Evolutionary conservation across 2,329 filamentous ascomycete genomes (phyloP), one percentile per base, ranked within the genome.

Genomic region (Penicillium paneum): DNA sequence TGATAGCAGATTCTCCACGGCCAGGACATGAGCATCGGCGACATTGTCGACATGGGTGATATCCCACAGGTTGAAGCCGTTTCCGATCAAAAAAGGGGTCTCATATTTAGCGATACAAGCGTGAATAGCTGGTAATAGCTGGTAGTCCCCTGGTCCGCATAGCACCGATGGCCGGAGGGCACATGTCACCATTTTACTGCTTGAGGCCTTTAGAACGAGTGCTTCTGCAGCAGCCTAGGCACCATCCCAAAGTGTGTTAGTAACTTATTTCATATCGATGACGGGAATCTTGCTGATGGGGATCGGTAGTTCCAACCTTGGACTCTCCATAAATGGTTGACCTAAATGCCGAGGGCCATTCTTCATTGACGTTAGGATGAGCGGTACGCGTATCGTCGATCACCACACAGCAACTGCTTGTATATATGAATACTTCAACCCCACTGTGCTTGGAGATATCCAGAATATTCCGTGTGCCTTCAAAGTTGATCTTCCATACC

Each of bases 331-430:
- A 78, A 39, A 76, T 74, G 35, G 73, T 68, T 11, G 72, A 76
- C 36, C 55, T 65, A 32, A 54, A 55, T n/a, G 72, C 67, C 10
- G 67, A 71, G 13, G 71, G 74, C 73, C 74, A 76, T 38, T 56
- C 53, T 60, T 76, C 73, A 41, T 74, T 68, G 54, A 76, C 72
- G 49, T 76, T 75, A 7, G 61, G 61, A 56, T 73, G 72, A 12
- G 67, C 54, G 31, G 63, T 56, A 32, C 58, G 64, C 64, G 73
- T 67, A 50, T 84, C 78, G 65, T 85, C 82, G 4, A 78, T 75
- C 34, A 83, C 67, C 8, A 80, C 80, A 29, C 81, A 82, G 54
- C 79, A 80, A 62, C 74, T 80, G 63, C 80, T 82, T 29, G 82
- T 85, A 61, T 81, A 83, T 43, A 85, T 74, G 41, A 85, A 76